Evolutionary conservation across 306 rosid species (phyloP).

Genomic region (Nissolia schottii): DNA sequence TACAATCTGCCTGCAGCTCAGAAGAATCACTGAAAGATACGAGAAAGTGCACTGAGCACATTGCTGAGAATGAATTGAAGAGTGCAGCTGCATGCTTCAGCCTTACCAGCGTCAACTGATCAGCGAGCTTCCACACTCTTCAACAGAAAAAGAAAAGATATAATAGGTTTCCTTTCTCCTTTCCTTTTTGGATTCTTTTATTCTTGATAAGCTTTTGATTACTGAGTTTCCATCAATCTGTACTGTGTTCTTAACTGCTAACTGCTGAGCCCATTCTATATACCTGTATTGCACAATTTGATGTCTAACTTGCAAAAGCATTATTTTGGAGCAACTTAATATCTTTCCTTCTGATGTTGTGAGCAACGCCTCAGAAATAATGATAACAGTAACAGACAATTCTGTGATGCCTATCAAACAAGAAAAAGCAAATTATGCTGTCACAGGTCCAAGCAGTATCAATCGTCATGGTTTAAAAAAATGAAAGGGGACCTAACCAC

Average conservation of each 20-base stretch:
- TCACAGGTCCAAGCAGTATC: neutral
- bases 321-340: neutral
- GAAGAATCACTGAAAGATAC: constrained; percentile 67
- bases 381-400: neutral
- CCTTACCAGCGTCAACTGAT: constrained; percentile 64
- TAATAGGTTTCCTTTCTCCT: constrained; percentile 14
- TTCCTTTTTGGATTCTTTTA: constrained; percentile 7
- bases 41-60: constrained; percentile 44
- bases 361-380: neutral
- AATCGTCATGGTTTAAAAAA: neutral
- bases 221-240: constrained; percentile 6
- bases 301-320: neutral
- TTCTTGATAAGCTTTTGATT: constrained; percentile 15
- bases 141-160: constrained; percentile 13
- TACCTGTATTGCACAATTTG: neutral
- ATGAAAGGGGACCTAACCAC: neutral
- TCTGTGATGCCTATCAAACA: neutral
- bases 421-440: neutral
- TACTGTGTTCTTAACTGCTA: neutral
- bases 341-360: constrained; percentile 11
- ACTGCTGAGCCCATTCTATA: neutral
- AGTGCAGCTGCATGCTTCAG: constrained; percentile 73
- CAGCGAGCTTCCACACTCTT: constrained; percentile 13
- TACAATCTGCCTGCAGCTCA: constrained; percentile 43
- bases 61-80: constrained; percentile 62